These are phyloP conservation scores for Nakazawaea ishiwadae DNA, from an alignment of 805 yeast species.

Conservation along the genomic window DNA sequence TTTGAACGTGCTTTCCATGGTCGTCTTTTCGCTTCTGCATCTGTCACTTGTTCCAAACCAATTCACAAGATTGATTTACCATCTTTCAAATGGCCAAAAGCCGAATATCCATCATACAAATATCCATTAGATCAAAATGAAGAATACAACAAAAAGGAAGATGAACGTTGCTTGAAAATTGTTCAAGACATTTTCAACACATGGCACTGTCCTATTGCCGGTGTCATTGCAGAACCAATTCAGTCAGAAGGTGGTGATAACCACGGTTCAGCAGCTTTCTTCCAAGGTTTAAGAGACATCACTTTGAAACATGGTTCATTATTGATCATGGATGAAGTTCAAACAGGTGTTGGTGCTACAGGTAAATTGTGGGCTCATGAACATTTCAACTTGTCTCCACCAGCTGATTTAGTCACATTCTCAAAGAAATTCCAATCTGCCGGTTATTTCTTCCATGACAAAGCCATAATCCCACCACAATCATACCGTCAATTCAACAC, in stretches of 20 bases:
- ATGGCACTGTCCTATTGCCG: conserved; percentile 44
- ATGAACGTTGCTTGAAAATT: conserved; percentile 38
- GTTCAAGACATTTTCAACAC: conserved; percentile 35
- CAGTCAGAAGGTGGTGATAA: conserved; percentile 78
- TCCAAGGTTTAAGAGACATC: conserved; percentile 58
- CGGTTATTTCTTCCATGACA: conserved; percentile 62
- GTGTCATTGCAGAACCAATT: conserved; percentile 53
- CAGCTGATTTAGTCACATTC: conserved; percentile 67
- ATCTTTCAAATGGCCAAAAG: conserved; percentile 56
- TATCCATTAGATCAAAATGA: conserved; percentile 74
- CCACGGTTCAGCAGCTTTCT: conserved; percentile 58
- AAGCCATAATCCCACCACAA: conserved; percentile 51
- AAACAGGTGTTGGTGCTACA: conserved; percentile 71
- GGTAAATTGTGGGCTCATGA: conserved; percentile 75
- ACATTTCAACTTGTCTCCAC: conserved; percentile 55
- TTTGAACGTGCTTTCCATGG: conserved; percentile 56
- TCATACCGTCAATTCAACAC: conserved; percentile 73
- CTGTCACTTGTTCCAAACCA: conserved; percentile 53
- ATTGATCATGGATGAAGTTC: conserved; percentile 68
- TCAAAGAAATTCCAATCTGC: conserved; percentile 73
- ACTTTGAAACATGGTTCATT: conserved; percentile 53
- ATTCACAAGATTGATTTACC: conserved; percentile 56
- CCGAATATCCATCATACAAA: conserved; percentile 70
- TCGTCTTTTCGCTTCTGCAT: conserved; percentile 49
- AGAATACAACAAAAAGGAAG: conserved; percentile 46